Evolutionary conservation across 1,139 yeast genomes (phyloP), one percentile per base, ranked within the genome.

Genomic region (Magnusiomyces fungicola): DNA sequence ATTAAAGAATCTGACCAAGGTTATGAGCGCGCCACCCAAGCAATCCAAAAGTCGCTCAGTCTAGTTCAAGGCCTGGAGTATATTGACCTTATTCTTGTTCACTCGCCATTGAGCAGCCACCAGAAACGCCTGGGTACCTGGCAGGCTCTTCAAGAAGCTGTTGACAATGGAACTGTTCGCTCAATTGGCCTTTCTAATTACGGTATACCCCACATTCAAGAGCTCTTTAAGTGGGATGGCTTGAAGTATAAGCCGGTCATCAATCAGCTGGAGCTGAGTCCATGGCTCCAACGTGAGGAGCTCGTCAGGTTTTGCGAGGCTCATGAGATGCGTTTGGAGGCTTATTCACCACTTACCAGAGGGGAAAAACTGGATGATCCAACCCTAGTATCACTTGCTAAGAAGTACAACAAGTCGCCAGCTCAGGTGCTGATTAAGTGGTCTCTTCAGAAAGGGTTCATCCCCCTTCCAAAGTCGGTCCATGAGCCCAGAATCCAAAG

Each of bases 221-320:
- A 68, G 41, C 68, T 86, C 49, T 69, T 82, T 51, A 68, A 68
- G 21, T 74, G 77, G 49, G 74, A 76, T 45, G 74, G 72, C 36
- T 65, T 79, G 45, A 78, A 67, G 48, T 64, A 79, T 37, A 71
- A 70, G 12, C 96, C 95, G 4, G 86, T 78, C 21, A 80, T 73
- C 48, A 79, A 81, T 65, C 95, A 87, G 68, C 75, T 83, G 50
- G 95, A 86, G 68, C 68, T 82, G 33, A 95, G 85, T 64, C 92
- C 95, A 48, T 74, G 74, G 59, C 71, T 84, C 55, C 88, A 89
- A 40, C 92, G 85, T 66, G 72, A 67, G 33, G 80, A 82, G 59
- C 71, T 86, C 53, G 65, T 79, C 42, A 74, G 76, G 41, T 84
- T 65, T 62, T 72, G 78, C 61, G 68, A 73, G 51, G 62, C 70